Base-by-base conservation (phyloP, 257 asterid genomes). In the Gentiana macrophylla region DNA sequence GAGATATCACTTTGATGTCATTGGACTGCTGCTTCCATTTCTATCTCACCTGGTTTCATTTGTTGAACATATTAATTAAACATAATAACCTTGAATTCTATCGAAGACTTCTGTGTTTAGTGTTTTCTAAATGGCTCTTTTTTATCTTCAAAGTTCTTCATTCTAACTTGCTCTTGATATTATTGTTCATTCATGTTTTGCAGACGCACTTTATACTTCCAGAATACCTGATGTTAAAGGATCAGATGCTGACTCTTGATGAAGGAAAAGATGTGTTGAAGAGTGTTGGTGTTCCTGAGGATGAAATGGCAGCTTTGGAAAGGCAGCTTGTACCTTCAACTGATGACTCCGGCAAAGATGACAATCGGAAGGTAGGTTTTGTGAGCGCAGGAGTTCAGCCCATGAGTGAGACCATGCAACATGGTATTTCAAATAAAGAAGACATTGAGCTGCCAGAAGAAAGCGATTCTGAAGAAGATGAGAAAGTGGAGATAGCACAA, bases 381-480 rank as follows among this genome's bases (percentile, higher is more conserved):
- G 94, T 92, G 55, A 47, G 98, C 59, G 98, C 94, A 24, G 98
- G 97, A 33, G 68, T 78, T 56, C 81, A 84, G 35, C 59, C 76
- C 35, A 10, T 8, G 33, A 69, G 50, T 50, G 84, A 70, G 46
- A 71, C 55, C 54, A 70, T 65, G 37, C 81, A 77, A 8, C 70
- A 57, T 65, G 41, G 54, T 10, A 45, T 67, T 10, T 61, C 74
- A 51, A 91, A 83, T 56, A 74, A 60, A 50, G 96, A 87, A 70
- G 98, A 92, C 52, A 83, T 88, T 4, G 98, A 92, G 64, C 86
- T 88, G 37, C 98, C 98, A 0, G 98, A 83, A 52, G 97, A 77
- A 43, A 82, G 89, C 38, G 98, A 84, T 5, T 73, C 93, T 1
- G 96, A 90, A 61, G 95, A 80, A 47, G 98, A 84, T 3, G 93